Evolutionary conservation across 2,329 filamentous ascomycete genomes (phyloP).

Genomic region (Pezicula carpinea): DNA sequence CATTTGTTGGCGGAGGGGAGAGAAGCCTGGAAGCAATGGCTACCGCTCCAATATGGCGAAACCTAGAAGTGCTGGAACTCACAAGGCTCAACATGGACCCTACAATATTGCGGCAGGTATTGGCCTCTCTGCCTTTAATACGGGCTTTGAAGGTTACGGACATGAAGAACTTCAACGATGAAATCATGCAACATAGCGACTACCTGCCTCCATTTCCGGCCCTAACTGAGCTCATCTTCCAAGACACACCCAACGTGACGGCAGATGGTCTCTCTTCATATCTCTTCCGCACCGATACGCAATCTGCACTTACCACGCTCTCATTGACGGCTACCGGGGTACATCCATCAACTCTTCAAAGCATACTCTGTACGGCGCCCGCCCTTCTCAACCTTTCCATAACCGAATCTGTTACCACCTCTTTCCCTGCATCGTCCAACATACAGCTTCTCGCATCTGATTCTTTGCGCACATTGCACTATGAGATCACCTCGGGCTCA

Average conservation of each 20-base stretch:
- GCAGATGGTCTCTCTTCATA: conserved; percentile 65
- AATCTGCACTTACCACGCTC: conserved; percentile 59
- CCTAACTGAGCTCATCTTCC: conserved; percentile 67
- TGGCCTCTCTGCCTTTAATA: conserved; percentile 62
- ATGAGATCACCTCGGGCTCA: conserved; percentile 67
- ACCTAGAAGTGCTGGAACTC: conserved; percentile 70
- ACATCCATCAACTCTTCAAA: conserved; percentile 38
- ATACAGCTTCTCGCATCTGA: conserved; percentile 63
- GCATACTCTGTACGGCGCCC: conserved; percentile 36
- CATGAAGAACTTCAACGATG: conserved; percentile 67
- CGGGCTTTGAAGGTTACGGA: conserved; percentile 71
- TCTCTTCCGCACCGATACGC: conserved; percentile 56
- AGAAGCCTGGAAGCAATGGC: conserved; percentile 68
- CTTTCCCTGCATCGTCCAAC: conserved; percentile 48
- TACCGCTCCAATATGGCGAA: conserved; percentile 60
- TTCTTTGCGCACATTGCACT: conserved; percentile 70
- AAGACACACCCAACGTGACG: conserved; percentile 67
- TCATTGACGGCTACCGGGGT: conserved; percentile 71
- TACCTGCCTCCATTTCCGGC: conserved; percentile 69
- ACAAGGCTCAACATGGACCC: conserved; percentile 66
- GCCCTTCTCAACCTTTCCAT: conserved; percentile 45
- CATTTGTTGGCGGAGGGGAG: conserved; percentile 74
- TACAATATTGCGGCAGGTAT: conserved; percentile 62
- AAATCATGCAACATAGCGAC: conserved; percentile 63
- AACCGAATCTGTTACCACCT: conserved; percentile 48